Evolutionary conservation across 306 rosid genomes (phyloP).

Genomic region (Canavalia gladiata): DNA sequence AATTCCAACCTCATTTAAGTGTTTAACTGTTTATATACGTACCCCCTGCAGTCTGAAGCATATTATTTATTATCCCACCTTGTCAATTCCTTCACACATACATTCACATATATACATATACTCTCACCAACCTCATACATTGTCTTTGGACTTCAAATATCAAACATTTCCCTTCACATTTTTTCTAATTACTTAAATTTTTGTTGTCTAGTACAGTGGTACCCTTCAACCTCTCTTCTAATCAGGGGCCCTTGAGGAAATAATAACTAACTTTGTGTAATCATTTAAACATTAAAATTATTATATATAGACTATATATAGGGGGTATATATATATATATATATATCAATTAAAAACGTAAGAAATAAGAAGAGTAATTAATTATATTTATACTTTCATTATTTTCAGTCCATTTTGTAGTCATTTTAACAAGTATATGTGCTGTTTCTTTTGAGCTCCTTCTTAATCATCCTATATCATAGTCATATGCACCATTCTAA

Average conservation of each 20-base stretch:
- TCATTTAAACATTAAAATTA: background rate
- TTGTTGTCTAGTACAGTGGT: background rate
- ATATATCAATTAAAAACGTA: no score
- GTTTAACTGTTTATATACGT: slow-evolving; percentile 26
- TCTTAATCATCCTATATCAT: background rate
- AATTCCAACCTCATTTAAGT: slow-evolving; percentile 15
- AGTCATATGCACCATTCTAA: no score
- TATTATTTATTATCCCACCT: background rate
- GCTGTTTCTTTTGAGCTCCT: background rate
- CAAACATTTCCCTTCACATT: background rate
- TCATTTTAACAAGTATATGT: background rate
- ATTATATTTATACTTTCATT: background rate
- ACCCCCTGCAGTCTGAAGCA: slow-evolving; percentile 33
- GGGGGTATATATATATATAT: no score
- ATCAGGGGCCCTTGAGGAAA: no score
- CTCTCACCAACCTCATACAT: slow-evolving; percentile 39
- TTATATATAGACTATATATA: background rate
- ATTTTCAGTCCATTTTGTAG: background rate
- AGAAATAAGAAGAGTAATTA: no score
- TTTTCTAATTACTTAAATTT: background rate
- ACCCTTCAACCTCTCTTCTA: background rate
- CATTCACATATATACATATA: background rate
- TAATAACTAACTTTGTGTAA: no score
- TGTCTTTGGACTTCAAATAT: slow-evolving; percentile 23
- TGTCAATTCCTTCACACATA: slow-evolving; percentile 21